Evolutionary conservation across 1,139 yeast species (phyloP).

Genomic region (Nakaseomyces kungkrabaensis): DNA sequence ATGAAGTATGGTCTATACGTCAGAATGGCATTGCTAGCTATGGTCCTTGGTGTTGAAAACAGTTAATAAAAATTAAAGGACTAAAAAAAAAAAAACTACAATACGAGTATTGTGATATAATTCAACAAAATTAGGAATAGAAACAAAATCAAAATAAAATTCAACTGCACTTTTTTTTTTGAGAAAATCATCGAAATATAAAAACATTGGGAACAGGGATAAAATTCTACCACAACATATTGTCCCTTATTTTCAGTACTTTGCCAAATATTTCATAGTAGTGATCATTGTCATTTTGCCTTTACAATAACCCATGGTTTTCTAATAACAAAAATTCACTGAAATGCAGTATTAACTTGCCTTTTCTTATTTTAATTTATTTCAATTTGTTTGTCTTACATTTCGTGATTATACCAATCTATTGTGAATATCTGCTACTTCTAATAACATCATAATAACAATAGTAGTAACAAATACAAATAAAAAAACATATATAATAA

Average conservation of each 20-base stretch:
- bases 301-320: too few species aligned
- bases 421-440: too few species aligned
- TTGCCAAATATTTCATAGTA: background rate
- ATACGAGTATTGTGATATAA: background rate
- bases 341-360: too few species aligned
- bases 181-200: background rate
- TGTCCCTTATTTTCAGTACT: background rate
- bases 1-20: conserved; percentile 97
- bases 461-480: too few species aligned
- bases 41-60: conserved; percentile 84
- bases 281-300: too few species aligned
- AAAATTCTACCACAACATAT: background rate
- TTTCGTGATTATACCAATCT: too few species aligned
- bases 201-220: background rate
- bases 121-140: background rate
- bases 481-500: too few species aligned
- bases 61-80: background rate
- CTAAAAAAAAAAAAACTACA: background rate
- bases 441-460: too few species aligned
- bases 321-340: too few species aligned
- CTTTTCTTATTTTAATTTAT: too few species aligned
- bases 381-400: too few species aligned
- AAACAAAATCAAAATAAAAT: background rate
- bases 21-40: conserved; percentile 96
- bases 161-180: background rate